Percentiles rank a stretch among this genome's conserved stretches.
These are phyloP conservation scores for Suillus clintonianus DNA, from an alignment of 768 basidiomycete species.

Conservation along the genomic window DNA sequence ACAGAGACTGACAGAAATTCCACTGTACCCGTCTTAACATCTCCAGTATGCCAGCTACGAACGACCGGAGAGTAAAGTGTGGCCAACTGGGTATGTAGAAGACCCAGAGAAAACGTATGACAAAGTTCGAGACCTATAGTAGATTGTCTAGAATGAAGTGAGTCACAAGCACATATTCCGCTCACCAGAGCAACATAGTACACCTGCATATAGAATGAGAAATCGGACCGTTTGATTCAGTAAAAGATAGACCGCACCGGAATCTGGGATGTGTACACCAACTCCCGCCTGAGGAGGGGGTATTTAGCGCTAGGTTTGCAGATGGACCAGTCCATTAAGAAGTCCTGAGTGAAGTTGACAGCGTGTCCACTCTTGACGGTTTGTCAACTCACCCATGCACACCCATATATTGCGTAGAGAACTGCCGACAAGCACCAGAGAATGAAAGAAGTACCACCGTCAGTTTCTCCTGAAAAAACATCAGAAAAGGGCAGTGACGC, in stretches of 20 bases:
- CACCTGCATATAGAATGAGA: slow-evolving; percentile 37
- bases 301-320: slow-evolving; percentile 57
- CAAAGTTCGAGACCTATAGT: slow-evolving; percentile 64
- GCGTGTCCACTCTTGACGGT: not conserved
- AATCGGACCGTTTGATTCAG: not conserved
- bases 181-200: slow-evolving; percentile 82
- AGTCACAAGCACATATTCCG: not conserved
- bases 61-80: slow-evolving; percentile 57
- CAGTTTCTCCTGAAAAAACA: slow-evolving; percentile 28
- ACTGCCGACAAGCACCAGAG: slow-evolving; percentile 69
- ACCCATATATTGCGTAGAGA: slow-evolving; percentile 68
- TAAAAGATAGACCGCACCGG: slow-evolving; percentile 42
- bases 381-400: slow-evolving; percentile 67
- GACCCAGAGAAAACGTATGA: slow-evolving; percentile 83
- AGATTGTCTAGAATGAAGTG: not conserved
- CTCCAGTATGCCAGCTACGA: slow-evolving; percentile 72
- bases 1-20: slow-evolving; percentile 76
- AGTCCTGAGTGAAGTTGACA: slow-evolving; percentile 52
- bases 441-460: slow-evolving; percentile 53
- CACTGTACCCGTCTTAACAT: slow-evolving; percentile 82
- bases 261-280: slow-evolving; percentile 68
- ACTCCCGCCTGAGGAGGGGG: slow-evolving; percentile 68
- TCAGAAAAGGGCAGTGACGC: not conserved
- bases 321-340: slow-evolving; percentile 92
- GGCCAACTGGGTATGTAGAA: slow-evolving; percentile 64